Evolutionary conservation across 106 monocot genomes (phyloP), one percentile per base, ranked within the genome.

Genomic region (Platanthera guangdongensis): DNA sequence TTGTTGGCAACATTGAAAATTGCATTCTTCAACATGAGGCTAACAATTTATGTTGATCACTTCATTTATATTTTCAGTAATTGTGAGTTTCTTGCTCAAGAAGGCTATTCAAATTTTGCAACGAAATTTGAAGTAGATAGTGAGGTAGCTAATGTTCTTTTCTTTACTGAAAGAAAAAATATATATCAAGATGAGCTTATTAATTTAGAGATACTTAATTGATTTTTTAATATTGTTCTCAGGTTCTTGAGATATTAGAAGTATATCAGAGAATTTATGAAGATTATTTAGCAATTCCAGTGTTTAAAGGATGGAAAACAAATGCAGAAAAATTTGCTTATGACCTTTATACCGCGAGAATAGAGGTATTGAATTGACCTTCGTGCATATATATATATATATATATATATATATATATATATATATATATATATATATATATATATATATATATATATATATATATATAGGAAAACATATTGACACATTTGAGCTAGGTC

Each of bases 51-150:
- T 39, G 39, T 0, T 39, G 39, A 39, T 39, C 39, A 39, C 39
- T 39, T 39, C 39, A 39, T 39, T 3, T 39, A 39, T 81, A 2
- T 74, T 77, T 85, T 9, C 57, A 96, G 96, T 93, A 96, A 93
- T 77, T 87, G 93, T 5, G 96, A 96, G 74, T 96, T 96, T 77
- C 86, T 96, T 2, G 39, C 39, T 63, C 93, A 93, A 93, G 93
- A 96, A 74, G 96, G 96, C 8, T 93, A 96, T 80, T 93, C 96
- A 68, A 93, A 93, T 78, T 96, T 93, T 89, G 96, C 96, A 55
- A 93, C 89, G n/a, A 87, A 96, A 84, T 85, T 47, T 53, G 96
- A 96, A 84, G 96, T 93, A 53, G 96, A 93, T 65, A 47, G 91
- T 60, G 96, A 96, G 91, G 96, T 96, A 67, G 67, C 30, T 67